These are phyloP conservation scores for Fragaria iinumae DNA, from an alignment of 306 rosid species.

Conservation along the genomic window DNA sequence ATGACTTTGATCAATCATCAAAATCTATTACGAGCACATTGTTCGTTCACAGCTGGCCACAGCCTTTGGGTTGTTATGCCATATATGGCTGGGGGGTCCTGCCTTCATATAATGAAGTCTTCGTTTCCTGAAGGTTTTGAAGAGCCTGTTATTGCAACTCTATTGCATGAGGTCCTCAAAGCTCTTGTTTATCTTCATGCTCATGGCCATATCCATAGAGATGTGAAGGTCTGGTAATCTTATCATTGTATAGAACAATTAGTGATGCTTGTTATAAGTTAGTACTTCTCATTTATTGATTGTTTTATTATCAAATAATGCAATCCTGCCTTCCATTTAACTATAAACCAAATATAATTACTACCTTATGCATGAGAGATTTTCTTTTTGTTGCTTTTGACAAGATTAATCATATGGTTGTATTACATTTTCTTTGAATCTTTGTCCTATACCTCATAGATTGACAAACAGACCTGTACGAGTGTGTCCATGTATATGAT, in stretches of 20 bases:
- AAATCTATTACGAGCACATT: conserved; percentile 79
- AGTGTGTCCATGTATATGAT: conserved; percentile 6
- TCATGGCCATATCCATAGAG: conserved; percentile 95
- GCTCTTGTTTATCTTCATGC: conserved; percentile 95
- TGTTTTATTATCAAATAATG: background rate
- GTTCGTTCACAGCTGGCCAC: conserved; percentile 89
- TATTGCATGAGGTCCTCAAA: conserved; percentile 84
- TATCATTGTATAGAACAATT: conserved; percentile 5
- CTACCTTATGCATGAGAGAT: background rate
- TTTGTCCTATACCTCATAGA: background rate
- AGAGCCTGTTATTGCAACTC: conserved; percentile 86
- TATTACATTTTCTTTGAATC: background rate
- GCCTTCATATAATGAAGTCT: conserved; percentile 95
- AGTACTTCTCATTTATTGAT: background rate
- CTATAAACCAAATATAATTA: background rate
- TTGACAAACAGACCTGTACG: background rate
- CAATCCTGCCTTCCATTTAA: background rate
- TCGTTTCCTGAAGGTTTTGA: conserved; percentile 81
- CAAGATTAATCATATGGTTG: background rate
- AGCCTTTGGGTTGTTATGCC: conserved; percentile 99
- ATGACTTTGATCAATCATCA: conserved; percentile 86
- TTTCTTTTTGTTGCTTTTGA: background rate
- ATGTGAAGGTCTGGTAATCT: conserved; percentile 68
- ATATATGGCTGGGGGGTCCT: conserved; percentile 96
- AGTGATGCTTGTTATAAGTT: background rate